phyloP scores from a whole-genome alignment of 495 filamentous ascomycete species.

The Aspergillus indologenus region DNA sequence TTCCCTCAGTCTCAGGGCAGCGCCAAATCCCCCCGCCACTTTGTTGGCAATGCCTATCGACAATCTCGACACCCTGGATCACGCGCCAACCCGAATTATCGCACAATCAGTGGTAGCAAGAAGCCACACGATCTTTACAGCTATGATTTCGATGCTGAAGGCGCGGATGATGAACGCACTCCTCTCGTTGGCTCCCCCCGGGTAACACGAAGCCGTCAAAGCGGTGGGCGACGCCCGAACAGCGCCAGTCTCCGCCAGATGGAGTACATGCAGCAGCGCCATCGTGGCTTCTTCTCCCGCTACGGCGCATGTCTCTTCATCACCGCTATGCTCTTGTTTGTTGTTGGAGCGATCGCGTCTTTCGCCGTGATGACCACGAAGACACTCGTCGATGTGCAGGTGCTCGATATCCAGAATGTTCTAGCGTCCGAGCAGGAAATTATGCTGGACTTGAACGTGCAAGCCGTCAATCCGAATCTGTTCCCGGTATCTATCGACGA shows the following conservation, averaged over 20 bases:
- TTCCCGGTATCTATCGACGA: conserved; percentile 78
- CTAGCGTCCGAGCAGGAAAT: conserved; percentile 92
- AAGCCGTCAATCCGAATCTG: conserved; percentile 86
- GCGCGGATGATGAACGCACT: conserved; percentile 87
- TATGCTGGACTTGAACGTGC: conserved; percentile 89
- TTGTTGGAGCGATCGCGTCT: conserved; percentile 75
- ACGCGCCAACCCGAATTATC: conserved; percentile 37
- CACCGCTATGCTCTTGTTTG: conserved; percentile 66
- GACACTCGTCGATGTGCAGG: conserved; percentile 69
- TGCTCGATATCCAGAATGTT: conserved; percentile 79
- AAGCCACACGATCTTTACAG: conserved; percentile 54
- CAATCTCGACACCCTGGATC: conserved; percentile 34
- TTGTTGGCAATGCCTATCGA: conserved; percentile 34
- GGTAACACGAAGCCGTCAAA: conserved; percentile 56
- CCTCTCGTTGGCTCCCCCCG: conserved; percentile 72
- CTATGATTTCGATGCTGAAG: conserved; percentile 69
- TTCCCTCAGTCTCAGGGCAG: conserved; percentile 47
- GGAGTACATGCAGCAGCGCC: conserved; percentile 68
- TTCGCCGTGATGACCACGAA: conserved; percentile 92
- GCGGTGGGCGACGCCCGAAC: conserved; percentile 48
- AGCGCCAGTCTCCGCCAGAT: conserved; percentile 66
- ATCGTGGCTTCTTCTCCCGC: conserved; percentile 62
- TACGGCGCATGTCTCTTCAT: conserved; percentile 80
- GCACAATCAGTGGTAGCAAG: conserved; percentile 44
- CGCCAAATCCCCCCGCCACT: conserved; percentile 62